These are phyloP conservation scores for Cryptosporidium xiaoi DNA, from an alignment of 169 alveolate genomes.

Conservation along the genomic window DNA sequence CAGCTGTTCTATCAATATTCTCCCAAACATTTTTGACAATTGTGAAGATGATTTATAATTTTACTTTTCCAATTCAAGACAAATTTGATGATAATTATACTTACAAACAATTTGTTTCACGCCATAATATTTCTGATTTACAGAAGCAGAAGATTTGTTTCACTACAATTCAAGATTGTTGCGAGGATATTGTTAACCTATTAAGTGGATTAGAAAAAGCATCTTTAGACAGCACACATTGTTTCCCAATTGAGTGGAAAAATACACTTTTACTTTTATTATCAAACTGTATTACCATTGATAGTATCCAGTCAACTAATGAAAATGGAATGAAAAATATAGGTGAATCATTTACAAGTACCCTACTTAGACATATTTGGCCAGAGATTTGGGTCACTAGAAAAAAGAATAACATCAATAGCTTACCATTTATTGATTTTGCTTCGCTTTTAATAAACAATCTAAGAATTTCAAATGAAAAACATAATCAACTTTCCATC, in stretches of 20 bases:
- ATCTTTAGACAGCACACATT: not conserved
- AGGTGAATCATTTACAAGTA: slow-evolving; percentile 26
- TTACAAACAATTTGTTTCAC: not conserved
- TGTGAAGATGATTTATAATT: not conserved
- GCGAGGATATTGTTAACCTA: slow-evolving; percentile 50
- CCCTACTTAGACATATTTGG: slow-evolving; percentile 50
- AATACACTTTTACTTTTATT: slow-evolving; percentile 39
- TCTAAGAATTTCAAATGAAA: slow-evolving; percentile 13
- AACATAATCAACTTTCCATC: not conserved
- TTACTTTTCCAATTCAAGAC: not conserved
- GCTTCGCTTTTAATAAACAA: slow-evolving; percentile 36
- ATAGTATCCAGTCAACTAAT: slow-evolving; percentile 6
- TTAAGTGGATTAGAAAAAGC: slow-evolving; percentile 31
- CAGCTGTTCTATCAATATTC: slow-evolving; percentile 63
- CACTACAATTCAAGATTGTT: slow-evolving; percentile 67
- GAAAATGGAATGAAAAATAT: not conserved
- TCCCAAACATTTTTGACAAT: slow-evolving; percentile 52
- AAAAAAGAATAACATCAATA: not conserved
- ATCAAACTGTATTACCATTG: slow-evolving; percentile 62
- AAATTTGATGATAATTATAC: not conserved
- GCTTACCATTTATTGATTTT: slow-evolving; percentile 16
- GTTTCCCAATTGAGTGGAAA: slow-evolving; percentile 52
- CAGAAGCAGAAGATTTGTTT: slow-evolving; percentile 56
- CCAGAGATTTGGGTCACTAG: slow-evolving; percentile 53
- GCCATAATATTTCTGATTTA: slow-evolving; percentile 23